Base-by-base conservation (phyloP, 371 early-diverging fungal species). In the Saksenaea oblongispora region DNA sequence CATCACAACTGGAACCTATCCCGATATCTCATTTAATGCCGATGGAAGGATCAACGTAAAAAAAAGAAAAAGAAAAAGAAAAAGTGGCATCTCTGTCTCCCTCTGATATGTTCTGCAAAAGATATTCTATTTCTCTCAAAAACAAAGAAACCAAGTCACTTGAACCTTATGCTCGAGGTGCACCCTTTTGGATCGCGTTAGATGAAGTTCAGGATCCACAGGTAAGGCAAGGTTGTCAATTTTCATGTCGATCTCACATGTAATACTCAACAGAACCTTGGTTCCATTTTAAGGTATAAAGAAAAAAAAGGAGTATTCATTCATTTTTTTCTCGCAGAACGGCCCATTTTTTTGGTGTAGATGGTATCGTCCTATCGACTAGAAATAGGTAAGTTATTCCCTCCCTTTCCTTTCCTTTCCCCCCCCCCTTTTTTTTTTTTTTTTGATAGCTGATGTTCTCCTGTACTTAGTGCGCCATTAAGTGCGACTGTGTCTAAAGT, bases 161-260 rank as follows among this genome's bases (percentile, higher is more conserved):
- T 22, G 51, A 3, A 47, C 10, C 51, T 11, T 22, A 47, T 17
- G 10, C 51, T 47, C 10, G 22, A 7, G 34, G 61, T 8, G n/a
- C 61, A 4, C 79, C 78, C 0, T 67, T 83, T 26, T 83, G 83
- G 83, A 63, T 83, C 27, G 86, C 86, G 0, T 62, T 89, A 27
- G 89, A 89, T 71, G 78, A 84, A 66, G 74, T 89, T 0, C 81
- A 83, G 58, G 89, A 89, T 70, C 89, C 88, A 22, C 86, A 87
- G 66, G 84, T 84, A 75, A 54, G 47, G n/a, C 2, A 37, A 47
- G 17, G 13, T 8, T 18, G n/a, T 22, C 31, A 31, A 2, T 31
- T 31, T 31, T 31, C 31, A 2, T 31, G 51, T 22, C 22, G 24
- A 22, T 47, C 22, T 17, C 42, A 41, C 42, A 14, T 41, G 42